Conservation (phyloP, 2,329 filamentous ascomycete genomes). For the Colletotrichum sp. region DNA sequence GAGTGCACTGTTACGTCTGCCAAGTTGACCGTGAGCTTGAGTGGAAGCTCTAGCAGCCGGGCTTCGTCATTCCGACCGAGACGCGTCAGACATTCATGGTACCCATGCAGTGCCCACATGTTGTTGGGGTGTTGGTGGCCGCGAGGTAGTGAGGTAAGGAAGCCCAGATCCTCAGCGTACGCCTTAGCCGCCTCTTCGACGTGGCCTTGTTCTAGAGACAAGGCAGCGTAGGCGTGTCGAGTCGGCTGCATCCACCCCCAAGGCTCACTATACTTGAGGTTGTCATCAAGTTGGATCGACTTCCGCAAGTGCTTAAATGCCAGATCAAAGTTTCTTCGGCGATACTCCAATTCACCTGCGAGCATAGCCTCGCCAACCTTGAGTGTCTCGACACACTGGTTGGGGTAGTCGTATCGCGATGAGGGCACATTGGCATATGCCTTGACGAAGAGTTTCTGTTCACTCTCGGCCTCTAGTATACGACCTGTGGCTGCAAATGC, state of each 20-base stretch:
- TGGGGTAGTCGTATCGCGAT: slow-evolving; percentile 71
- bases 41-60: slow-evolving; percentile 28
- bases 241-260: slow-evolving; percentile 83
- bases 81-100: slow-evolving; percentile 69
- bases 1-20: slow-evolving; percentile 36
- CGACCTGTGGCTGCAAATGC: slow-evolving; percentile 65
- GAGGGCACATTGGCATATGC: slow-evolving; percentile 57
- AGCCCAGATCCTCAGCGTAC: slow-evolving; percentile 66
- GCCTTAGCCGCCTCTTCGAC: slow-evolving; percentile 59
- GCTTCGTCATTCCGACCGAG: slow-evolving; percentile 51
- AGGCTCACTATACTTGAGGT: slow-evolving; percentile 72
- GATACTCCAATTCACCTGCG: slow-evolving; percentile 76
- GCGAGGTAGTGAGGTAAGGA: slow-evolving; percentile 63
- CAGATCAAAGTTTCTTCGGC: slow-evolving; percentile 58
- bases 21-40: slow-evolving; percentile 26
- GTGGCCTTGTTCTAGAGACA: slow-evolving; percentile 69
- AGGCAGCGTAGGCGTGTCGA: slow-evolving; percentile 72
- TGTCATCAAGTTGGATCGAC: slow-evolving; percentile 66
- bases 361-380: slow-evolving; percentile 69
- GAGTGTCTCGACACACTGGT: slow-evolving; percentile 67
- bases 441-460: slow-evolving; percentile 55
- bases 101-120: slow-evolving; percentile 77
- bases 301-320: slow-evolving; percentile 65
- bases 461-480: slow-evolving; percentile 56
- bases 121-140: slow-evolving; percentile 74